Evolutionary conservation across 371 early-diverging fungal genomes (phyloP), one percentile per base, ranked within the genome.

Genomic region (Mortierella sp.): DNA sequence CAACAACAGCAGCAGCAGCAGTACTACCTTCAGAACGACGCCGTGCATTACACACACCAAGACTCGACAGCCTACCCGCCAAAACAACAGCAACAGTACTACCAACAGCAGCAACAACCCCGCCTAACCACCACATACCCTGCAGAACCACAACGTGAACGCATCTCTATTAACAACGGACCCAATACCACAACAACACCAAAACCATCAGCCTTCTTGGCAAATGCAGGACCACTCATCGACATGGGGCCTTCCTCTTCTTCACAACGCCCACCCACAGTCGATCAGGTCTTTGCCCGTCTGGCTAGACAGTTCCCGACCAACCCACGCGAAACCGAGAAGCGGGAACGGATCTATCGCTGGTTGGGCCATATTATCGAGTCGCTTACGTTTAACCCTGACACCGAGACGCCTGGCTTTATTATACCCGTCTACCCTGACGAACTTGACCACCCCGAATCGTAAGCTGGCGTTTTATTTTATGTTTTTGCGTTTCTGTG

Each of bases 341-440:
- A 81, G 56, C 73, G 81, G 24, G 79, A 75, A 55, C 76, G 81
- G 1, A 78, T 84, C 38, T 75, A 68, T 63, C 71, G 71, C 44
- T 84, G 85, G 85, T 16, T 73, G 70, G 81, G 72, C 49, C 49
- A 77, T 1, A 56, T 80, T 12, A 71, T 72, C 18, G 75, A 60
- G 24, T 80, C 77, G 0, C 63, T 80, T 8, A 77, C 72, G 4
- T 77, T 83, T 27, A 80, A 83, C 71, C 80, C 84, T 8, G 75
- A 80, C 18, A 76, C 80, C 16, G 68, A 71, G 1, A 35, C 58
- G 7, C 84, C 75, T 44, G 84, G 80, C 4, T 80, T 80, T 75
- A 80, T 83, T 56, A 83, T 83, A 46, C 84, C 84, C 27, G 77
- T 83, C 24, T 44, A 41, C 0, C 84, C 84, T 16, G 84, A 83